A percentile compares a stretch with the other conserved stretches of the same genome.
Evolutionary conservation across 192 early-diverging fungal genomes (phyloP).

Genomic region (Coemansia sp.): DNA sequence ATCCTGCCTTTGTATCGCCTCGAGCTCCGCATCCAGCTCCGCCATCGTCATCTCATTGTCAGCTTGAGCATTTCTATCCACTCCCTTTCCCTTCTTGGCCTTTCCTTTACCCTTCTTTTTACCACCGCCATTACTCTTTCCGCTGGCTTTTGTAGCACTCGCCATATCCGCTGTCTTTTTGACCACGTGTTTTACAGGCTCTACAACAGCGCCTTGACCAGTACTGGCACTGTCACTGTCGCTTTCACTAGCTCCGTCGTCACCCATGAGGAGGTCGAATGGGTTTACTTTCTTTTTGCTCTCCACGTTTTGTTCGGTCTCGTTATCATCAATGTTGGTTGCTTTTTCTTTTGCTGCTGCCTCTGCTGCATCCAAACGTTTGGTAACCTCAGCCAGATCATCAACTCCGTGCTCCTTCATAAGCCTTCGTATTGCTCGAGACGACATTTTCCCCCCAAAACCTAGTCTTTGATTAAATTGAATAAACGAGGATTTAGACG

Average conservation of each 20-base stretch:
- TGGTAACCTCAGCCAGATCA: conserved; percentile 33
- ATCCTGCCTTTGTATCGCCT: conserved; percentile 8
- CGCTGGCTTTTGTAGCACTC: conserved; percentile 2
- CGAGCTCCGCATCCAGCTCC: conserved; percentile 41
- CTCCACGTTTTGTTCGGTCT: neutral
- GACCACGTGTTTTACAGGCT: no score
- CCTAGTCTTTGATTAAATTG: neutral
- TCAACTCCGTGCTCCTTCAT: conserved; percentile 47
- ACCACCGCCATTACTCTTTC: no score
- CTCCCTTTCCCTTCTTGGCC: conserved; percentile 3
- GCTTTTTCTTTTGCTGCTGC: conserved; percentile 2
- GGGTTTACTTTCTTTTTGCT: conserved; percentile 22
- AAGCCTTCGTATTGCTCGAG: conserved; percentile 36
- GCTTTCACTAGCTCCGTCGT: no score
- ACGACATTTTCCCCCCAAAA: conserved; percentile 33
- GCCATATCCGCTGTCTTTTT: neutral
- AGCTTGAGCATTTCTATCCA: no score
- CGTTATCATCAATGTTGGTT: neutral
- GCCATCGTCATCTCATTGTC: conserved; percentile 33
- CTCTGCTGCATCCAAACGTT: conserved; percentile 20
- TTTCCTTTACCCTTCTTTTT: conserved; percentile 12
- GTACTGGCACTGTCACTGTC: no score
- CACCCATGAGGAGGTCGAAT: conserved; percentile 46
- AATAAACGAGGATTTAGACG: neutral
- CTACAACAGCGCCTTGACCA: no score